These are phyloP conservation scores for Ceratocystis alfenasii DNA, from an alignment of 2,329 filamentous ascomycete genomes.

Conservation along the genomic window DNA sequence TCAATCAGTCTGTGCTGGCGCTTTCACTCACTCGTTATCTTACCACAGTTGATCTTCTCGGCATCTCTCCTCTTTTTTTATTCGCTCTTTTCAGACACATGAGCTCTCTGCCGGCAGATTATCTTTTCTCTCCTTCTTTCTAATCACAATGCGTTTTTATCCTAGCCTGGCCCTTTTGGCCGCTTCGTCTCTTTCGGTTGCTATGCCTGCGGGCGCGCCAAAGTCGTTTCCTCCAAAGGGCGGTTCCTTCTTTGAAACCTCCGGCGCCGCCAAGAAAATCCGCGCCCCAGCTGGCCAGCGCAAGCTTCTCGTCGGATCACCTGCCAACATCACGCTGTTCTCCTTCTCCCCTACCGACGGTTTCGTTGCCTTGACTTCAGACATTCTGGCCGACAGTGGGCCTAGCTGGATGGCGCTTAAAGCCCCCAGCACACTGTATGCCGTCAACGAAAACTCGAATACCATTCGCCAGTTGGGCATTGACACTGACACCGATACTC, in stretches of 20 bases:
- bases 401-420: constrained; percentile 39
- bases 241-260: constrained; percentile 10
- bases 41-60: background rate
- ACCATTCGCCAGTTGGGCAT: constrained; percentile 33
- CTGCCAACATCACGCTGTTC: constrained; percentile 34
- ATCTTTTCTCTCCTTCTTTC: background rate
- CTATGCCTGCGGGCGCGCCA: background rate
- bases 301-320: constrained; percentile 34
- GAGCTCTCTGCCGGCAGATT: background rate
- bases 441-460: constrained; percentile 37
- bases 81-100: background rate
- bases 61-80: too few species aligned
- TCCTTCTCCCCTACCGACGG: constrained; percentile 25
- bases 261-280: constrained; percentile 1
- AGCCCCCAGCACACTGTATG: constrained; percentile 34
- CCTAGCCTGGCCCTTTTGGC: background rate
- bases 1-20: background rate
- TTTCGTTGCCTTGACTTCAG: constrained; percentile 33
- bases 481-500: constrained; percentile 27
- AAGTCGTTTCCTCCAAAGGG: background rate
- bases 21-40: background rate
- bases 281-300: background rate
- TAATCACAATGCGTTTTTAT: background rate
- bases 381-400: constrained; percentile 26
- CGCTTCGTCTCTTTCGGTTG: background rate